A percentile compares a stretch with the other conserved stretches of the same genome.
Conservation (phyloP, 345 rosid genomes). For the Laguncularia racemosa region DNA sequence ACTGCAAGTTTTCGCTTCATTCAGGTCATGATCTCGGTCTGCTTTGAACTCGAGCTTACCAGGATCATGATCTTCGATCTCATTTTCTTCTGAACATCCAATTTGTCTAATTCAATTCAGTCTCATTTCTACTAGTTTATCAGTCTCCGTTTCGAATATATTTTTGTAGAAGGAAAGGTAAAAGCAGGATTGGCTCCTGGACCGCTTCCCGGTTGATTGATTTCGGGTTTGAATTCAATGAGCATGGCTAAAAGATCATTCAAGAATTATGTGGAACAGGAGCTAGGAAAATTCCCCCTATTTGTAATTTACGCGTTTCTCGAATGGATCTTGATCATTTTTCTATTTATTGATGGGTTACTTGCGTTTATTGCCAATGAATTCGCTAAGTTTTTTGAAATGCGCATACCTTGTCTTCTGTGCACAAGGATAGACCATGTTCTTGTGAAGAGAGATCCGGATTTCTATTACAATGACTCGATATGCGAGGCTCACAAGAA, state of each 20-base stretch:
- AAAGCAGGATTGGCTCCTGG: too few relatives aligned
- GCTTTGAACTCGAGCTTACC: slow-evolving; percentile 10
- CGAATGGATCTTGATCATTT: slow-evolving; percentile 63
- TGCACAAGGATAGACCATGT: slow-evolving; percentile 81
- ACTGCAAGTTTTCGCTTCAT: background rate
- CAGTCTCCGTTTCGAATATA: too few relatives aligned
- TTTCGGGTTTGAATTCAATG: background rate
- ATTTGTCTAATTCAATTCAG: background rate
- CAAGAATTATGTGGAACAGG: slow-evolving; percentile 52
- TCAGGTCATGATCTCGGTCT: slow-evolving; percentile 42
- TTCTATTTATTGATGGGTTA: slow-evolving; percentile 64
- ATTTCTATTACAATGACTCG: slow-evolving; percentile 73
- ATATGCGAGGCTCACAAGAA: slow-evolving; percentile 76
- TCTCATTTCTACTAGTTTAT: background rate
- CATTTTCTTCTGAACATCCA: slow-evolving; percentile 11
- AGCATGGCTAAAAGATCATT: slow-evolving; percentile 55
- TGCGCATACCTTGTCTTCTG: slow-evolving; percentile 71
- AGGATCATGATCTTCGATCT: slow-evolving; percentile 44
- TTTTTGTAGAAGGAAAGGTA: too few relatives aligned
- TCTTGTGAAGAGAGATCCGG: slow-evolving; percentile 32
- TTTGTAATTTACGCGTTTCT: slow-evolving; percentile 62
- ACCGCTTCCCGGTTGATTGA: too few relatives aligned
- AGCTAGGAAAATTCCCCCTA: slow-evolving; percentile 55
- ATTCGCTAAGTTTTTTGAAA: slow-evolving; percentile 68
- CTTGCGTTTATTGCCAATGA: slow-evolving; percentile 57